Evolutionary conservation across 2,329 filamentous ascomycete genomes (phyloP), one percentile per base, ranked within the genome.

Genomic region (Trichoderma gracile): DNA sequence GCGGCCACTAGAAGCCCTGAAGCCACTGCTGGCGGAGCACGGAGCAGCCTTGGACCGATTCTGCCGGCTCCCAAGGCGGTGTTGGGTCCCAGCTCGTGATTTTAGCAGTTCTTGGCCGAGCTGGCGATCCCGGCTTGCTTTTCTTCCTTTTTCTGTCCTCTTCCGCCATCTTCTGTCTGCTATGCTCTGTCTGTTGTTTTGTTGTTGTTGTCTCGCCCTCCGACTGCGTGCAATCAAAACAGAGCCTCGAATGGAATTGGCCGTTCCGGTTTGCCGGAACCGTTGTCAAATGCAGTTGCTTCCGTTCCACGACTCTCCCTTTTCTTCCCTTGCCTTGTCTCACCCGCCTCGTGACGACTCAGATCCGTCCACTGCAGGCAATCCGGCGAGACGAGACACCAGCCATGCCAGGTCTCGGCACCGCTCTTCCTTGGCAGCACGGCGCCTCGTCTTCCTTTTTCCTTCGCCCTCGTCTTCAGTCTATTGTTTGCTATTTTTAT

Each of bases 341-440:
- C 58, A 53, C 58, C 58, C 58, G 58, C 58, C 58, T 61, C 58
- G 58, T 53, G 47, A 61, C 47, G 58, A 61, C 58, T 61, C 58
- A 61, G 58, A 61, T 61, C 38, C 47, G 47, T 25, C 46, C 17
- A n/a, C 58, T 61, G 58, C 58, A 45, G 30, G 58, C 52, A 19
- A 43, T 61, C 15, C 33, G 33, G 12, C 33, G 33, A 38, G 33
- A 38, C 33, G 33, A 38, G 33, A 14, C 33, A 38, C 33, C 12
- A 38, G 12, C 33, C n/a, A 33, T n/a, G 33, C 33, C 45, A 50
- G 21, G 46, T 50, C 56, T 59, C 56, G 56, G 56, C 45, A 50
- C 45, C 43, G 19, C n/a, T 40, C 30, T 50, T 47, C 21, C 45
- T 59, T 59, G 30, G 53, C 45, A 49, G 45, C 33, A 21, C 19